phyloP scores from a whole-genome alignment of 78 protist species.

The Speleostelium caveatum region DNA sequence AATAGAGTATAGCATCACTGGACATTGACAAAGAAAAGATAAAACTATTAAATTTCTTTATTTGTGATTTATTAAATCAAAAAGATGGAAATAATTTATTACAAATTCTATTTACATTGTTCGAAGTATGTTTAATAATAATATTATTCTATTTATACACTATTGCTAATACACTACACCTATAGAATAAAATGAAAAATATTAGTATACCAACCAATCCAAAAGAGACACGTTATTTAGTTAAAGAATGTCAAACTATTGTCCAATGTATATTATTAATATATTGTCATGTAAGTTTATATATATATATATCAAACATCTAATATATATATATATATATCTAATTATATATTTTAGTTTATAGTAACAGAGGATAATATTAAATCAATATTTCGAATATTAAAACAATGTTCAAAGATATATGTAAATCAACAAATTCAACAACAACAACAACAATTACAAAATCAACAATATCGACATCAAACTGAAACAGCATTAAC shows the following conservation, averaged over 20 bases:
- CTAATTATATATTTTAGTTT: slow-evolving; percentile 5
- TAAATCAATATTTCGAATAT: background rate
- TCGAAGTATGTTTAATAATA: too few species aligned
- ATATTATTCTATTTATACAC: too few species aligned
- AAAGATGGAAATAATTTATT: slow-evolving; percentile 5
- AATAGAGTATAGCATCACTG: background rate
- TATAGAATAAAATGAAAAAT: slow-evolving; percentile 19
- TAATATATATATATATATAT: background rate
- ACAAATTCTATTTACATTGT: background rate
- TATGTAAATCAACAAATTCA: slow-evolving; percentile 19
- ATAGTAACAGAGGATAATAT: slow-evolving; percentile 25
- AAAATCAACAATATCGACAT: background rate
- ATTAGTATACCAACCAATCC: slow-evolving; percentile 21
- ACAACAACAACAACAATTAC: background rate
- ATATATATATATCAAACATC: background rate
- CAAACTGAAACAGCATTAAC: background rate
- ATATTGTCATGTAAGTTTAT: slow-evolving; percentile 29
- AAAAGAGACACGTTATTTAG: slow-evolving; percentile 14
- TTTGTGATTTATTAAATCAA: slow-evolving; percentile 31
- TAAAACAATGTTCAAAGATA: slow-evolving; percentile 17
- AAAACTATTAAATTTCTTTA: slow-evolving; percentile 29
- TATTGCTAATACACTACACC: too few species aligned
- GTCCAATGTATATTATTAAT: slow-evolving; percentile 44
- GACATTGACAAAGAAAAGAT: slow-evolving; percentile 16
- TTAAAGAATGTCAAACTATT: slow-evolving; percentile 40